Evolutionary conservation across 140 eudicot species (phyloP).

Genomic region (Flaveria floridana): DNA sequence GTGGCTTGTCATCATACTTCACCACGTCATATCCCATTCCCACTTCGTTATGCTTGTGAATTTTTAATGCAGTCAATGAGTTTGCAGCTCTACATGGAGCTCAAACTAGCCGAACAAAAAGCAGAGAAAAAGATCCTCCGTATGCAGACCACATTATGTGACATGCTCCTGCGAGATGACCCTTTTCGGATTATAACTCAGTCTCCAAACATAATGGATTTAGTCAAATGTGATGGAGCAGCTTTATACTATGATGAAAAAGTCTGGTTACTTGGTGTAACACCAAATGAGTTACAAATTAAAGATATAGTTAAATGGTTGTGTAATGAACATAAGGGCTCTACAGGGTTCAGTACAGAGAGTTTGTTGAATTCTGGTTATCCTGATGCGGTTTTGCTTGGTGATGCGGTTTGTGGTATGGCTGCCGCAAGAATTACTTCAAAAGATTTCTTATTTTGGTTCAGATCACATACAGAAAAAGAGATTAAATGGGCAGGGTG

Average conservation of each 20-base stretch:
- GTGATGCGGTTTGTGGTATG: conserved; percentile 79
- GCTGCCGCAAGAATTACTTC: conserved; percentile 49
- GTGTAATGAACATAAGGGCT: conserved; percentile 40
- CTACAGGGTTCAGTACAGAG: conserved; percentile 64
- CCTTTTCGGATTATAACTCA: conserved; percentile 64
- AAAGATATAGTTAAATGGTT: conserved; percentile 56
- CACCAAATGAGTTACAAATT: conserved; percentile 60
- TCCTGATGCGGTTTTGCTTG: conserved; percentile 50
- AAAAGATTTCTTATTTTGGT: conserved; percentile 64
- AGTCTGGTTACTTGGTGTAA: conserved; percentile 52
- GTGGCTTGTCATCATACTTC: conserved; percentile 66
- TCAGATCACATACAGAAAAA: conserved; percentile 60
- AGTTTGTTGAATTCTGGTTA: conserved; percentile 59
- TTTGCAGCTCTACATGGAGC: conserved; percentile 60
- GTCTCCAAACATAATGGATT: conserved; percentile 63
- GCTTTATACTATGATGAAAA: conserved; percentile 49
- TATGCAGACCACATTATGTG: conserved; percentile 60
- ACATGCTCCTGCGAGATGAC: conserved; percentile 64
- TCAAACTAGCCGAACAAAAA: conserved; percentile 55
- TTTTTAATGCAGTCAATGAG: conserved; percentile 72
- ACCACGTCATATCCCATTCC: conserved; percentile 53
- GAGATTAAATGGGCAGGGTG: conserved; percentile 72
- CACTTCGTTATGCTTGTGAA: conserved; percentile 69
- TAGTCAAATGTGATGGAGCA: conserved; percentile 76
- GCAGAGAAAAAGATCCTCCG: conserved; percentile 47